Conservation (phyloP, 164 flowering plant genomes). For the Nelumbo lutea region DNA sequence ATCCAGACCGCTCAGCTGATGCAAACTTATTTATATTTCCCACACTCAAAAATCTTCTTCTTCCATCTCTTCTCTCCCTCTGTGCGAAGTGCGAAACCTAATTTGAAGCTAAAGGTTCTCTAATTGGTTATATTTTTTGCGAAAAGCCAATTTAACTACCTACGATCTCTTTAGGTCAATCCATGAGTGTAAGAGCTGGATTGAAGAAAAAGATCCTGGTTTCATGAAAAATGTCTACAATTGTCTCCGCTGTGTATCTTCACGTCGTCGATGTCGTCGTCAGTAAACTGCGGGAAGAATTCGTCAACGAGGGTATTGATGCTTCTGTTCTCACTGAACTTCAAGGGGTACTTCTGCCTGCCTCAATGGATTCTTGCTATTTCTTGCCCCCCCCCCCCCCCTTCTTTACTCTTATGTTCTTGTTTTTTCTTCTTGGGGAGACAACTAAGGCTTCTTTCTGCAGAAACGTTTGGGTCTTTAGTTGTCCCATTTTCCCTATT, state of each 20-base stretch:
- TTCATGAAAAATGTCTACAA: conserved; percentile 8
- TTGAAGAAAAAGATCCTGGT: neutral
- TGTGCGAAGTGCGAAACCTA: neutral
- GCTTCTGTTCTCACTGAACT: conserved; percentile 11
- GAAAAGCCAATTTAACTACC: neutral
- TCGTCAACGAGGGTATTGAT: conserved; percentile 9
- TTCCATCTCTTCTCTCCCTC: neutral
- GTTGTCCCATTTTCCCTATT: neutral
- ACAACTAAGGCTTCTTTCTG: no score
- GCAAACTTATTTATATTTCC: conserved; percentile 12
- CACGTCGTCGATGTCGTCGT: conserved; percentile 18
- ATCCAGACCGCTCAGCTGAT: neutral
- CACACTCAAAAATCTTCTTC: neutral
- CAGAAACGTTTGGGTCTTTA: neutral
- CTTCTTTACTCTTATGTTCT: no score
- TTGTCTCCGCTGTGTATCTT: conserved; percentile 15
- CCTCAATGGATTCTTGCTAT: neutral
- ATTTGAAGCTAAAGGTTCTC: neutral
- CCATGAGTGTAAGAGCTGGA: neutral
- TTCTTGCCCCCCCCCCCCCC: neutral
- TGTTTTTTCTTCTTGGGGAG: no score
- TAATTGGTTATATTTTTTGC: neutral
- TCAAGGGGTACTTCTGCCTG: conserved; percentile 6
- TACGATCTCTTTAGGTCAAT: neutral
- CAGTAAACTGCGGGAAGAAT: conserved; percentile 14